A percentile compares a stretch with the other conserved stretches of the same genome.
phyloP scores from a whole-genome alignment of 306 rosid species.

The Quercus rubra region DNA sequence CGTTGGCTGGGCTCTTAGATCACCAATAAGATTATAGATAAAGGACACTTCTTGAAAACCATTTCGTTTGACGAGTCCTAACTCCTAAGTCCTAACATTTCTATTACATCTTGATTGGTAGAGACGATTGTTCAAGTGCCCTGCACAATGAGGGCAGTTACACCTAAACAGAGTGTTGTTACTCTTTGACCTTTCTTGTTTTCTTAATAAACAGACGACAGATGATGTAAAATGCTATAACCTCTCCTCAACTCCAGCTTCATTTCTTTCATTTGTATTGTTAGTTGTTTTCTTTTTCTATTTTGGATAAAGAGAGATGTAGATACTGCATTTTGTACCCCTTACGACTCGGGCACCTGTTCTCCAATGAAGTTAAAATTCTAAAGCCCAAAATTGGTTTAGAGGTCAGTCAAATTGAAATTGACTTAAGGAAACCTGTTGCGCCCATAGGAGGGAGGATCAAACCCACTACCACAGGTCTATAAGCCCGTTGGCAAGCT shows the following conservation, averaged over 20 bases:
- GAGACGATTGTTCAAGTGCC: conserved; percentile 6
- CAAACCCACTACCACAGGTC: too few relatives aligned
- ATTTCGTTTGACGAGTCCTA: conserved; percentile 25
- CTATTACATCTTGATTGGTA: conserved; percentile 34
- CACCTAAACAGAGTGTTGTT: conserved; percentile 71
- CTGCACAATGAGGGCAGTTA: conserved; percentile 40
- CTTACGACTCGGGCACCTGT: accelerated
- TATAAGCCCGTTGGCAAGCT: too few relatives aligned
- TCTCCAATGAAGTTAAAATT: accelerated
- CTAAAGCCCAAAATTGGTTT: too few relatives aligned
- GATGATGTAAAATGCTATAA: neutral
- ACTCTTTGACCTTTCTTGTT: conserved; percentile 62
- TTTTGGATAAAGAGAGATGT: too few relatives aligned
- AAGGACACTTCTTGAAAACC: conserved; percentile 50
- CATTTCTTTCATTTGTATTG: neutral
- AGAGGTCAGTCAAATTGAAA: too few relatives aligned
- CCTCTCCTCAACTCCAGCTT: conserved; percentile 6
- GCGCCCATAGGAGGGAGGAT: too few relatives aligned
- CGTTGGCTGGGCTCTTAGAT: conserved; percentile 21
- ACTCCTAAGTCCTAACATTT: neutral
- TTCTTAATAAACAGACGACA: neutral
- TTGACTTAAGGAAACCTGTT: too few relatives aligned
- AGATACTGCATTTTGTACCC: too few relatives aligned
- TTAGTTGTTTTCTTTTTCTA: neutral
- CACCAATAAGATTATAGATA: conserved; percentile 34